Base-by-base conservation (phyloP, 441 rosid genomes). In the Capsella rubella region DNA sequence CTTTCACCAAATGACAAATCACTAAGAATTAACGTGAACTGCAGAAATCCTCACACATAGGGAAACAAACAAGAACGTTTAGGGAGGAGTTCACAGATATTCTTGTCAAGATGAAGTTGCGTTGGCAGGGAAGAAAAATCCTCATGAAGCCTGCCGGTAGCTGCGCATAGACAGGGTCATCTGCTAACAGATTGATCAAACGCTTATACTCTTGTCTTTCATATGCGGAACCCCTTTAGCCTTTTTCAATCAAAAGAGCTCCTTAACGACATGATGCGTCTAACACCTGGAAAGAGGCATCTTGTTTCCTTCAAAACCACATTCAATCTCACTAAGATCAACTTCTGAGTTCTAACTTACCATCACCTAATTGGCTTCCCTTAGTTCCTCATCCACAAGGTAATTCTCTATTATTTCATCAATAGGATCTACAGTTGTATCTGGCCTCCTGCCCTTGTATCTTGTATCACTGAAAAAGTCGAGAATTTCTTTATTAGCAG, bases 371-470 rank as follows among this genome's bases (percentile, higher is more conserved):
- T 11, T 69, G 73, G 74, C 72, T 69, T 78, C 77, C 12, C 79
- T 75, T 73, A 67, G 77, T 6, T 72, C 76, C 55, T 83, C 78
- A 49, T 60, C 82, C 72, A 85, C 82, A 67, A 88, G 87, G 55
- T 79, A 81, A 62, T 78, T 84, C 83, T 91, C 96, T 59, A 93
- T 81, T 14, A 84, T 89, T 72, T 91, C 98, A 76, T 93, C 90
- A 74, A 95, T 88, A 80, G 90, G 91, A 74, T 87, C 90, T 78
- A 87, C 85, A 64, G 85, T 59, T 58, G 71, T 73, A 78, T 84
- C 95, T 64, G 64, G 35, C 80, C 79, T 87, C 69, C 91, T 88
- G 64, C 86, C 93, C 56, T 85, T 88, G 76, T 84, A 87, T 74
- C 66, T 87, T 52, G 84, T 59, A 80, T 87, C 96, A 73, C 79